Conservation (phyloP, 768 basidiomycete genomes). For the Russula lepida region DNA sequence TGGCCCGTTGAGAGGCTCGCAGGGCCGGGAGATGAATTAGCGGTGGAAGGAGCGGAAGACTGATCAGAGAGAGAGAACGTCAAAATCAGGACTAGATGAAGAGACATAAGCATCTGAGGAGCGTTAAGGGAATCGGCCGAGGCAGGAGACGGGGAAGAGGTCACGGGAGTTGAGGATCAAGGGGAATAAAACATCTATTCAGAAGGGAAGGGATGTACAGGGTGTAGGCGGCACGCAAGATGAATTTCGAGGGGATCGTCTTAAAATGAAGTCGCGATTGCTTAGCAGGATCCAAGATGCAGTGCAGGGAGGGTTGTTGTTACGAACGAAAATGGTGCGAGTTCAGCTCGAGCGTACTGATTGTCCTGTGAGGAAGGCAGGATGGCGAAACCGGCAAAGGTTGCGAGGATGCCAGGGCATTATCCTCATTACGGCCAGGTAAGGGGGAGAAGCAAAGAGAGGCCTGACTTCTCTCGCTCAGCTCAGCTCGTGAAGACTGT, state of each 20-base stretch:
- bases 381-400: slow-evolving; percentile 76
- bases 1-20: slow-evolving; percentile 62
- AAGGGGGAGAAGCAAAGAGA: slow-evolving; percentile 24
- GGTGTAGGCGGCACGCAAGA: slow-evolving; percentile 14
- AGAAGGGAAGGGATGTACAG: slow-evolving; percentile 19
- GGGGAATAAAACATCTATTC: not conserved
- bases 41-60: slow-evolving; percentile 19
- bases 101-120: slow-evolving; percentile 43
- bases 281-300: slow-evolving; percentile 42
- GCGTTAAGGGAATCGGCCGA: slow-evolving; percentile 37
- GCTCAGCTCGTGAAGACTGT: slow-evolving; percentile 19
- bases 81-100: slow-evolving; percentile 30
- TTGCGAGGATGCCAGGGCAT: slow-evolving; percentile 73
- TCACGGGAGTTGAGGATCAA: slow-evolving; percentile 22
- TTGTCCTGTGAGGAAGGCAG: slow-evolving; percentile 39
- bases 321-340: slow-evolving; percentile 22
- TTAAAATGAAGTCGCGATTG: slow-evolving; percentile 37
- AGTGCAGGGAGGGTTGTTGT: slow-evolving; percentile 33
- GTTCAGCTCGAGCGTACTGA: slow-evolving; percentile 30
- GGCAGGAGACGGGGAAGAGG: slow-evolving; percentile 32
- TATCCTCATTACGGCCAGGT: slow-evolving; percentile 46
- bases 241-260: slow-evolving; percentile 11
- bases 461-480: slow-evolving; percentile 19
- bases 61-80: slow-evolving; percentile 29
- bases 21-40: slow-evolving; percentile 10